A percentile compares a stretch with the other conserved stretches of the same genome.
Evolutionary conservation across 371 early-diverging fungal genomes (phyloP).

Genomic region (Haplosporangium sp.): DNA sequence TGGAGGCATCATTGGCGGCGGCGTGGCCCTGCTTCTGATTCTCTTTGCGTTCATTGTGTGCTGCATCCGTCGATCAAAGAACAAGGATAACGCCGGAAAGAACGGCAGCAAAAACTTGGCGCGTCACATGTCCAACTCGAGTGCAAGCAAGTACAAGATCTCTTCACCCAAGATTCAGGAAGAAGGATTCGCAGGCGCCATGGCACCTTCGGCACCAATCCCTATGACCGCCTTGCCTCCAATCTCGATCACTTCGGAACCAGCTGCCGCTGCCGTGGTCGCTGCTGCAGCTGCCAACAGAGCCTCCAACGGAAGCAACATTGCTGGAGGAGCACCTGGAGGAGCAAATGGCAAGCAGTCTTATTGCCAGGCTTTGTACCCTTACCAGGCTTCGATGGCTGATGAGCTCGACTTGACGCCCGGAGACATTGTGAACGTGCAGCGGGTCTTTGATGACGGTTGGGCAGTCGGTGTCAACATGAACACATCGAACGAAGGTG

Average conservation of each 20-base stretch:
- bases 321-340: constrained; percentile 6
- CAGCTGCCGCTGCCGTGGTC: constrained; percentile 14
- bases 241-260: constrained; percentile 1
- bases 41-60: constrained; percentile 28
- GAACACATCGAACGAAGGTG: constrained; percentile 72
- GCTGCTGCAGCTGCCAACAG: constrained; percentile 10
- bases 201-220: constrained; percentile 32
- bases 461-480: constrained; percentile 81
- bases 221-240: constrained; percentile 50
- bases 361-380: constrained; percentile 62
- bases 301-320: constrained; percentile 20
- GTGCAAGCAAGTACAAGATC: constrained; percentile 43
- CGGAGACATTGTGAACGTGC: constrained; percentile 75
- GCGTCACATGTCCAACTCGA: constrained; percentile 43
- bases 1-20: constrained; percentile 43
- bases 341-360: constrained; percentile 21
- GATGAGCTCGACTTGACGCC: constrained; percentile 76
- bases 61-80: constrained; percentile 32
- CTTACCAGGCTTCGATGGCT: constrained; percentile 69
- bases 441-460: constrained; percentile 72
- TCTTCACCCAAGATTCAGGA: constrained; percentile 54
- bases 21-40: constrained; percentile 20
- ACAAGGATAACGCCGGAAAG: not conserved
- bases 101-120: constrained; percentile 17
- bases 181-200: constrained; percentile 35